Conservation (phyloP, 306 rosid species). For the Morella rubra region DNA sequence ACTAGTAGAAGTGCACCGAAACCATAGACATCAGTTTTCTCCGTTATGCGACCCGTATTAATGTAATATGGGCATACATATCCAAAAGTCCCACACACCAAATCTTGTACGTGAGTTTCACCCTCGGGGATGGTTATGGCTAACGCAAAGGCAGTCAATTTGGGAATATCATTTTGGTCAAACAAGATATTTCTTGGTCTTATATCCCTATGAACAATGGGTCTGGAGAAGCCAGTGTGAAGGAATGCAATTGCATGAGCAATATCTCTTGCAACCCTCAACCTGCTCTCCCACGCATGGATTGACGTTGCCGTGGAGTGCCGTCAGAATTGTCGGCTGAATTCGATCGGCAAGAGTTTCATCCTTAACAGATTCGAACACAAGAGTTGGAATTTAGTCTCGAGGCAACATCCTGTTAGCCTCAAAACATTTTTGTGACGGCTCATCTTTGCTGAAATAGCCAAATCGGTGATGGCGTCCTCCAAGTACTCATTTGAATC, state of each 20-base stretch:
- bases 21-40: too few species aligned
- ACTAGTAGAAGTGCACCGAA: too few species aligned
- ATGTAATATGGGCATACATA: too few species aligned
- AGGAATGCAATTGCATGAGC: background rate
- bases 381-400: background rate
- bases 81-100: too few species aligned
- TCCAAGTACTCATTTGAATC: too few species aligned
- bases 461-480: background rate
- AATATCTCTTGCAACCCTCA: background rate
- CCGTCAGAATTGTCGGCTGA: background rate
- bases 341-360: background rate
- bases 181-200: background rate
- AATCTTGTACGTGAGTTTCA: background rate
- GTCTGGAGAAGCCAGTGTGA: background rate
- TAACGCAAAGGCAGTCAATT: background rate
- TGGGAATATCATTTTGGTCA: background rate
- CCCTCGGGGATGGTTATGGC: constrained; percentile 11
- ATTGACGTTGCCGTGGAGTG: background rate
- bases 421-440: background rate
- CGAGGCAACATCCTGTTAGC: background rate
- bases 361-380: background rate
- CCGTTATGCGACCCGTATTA: too few species aligned
- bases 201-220: constrained; percentile 11
- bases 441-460: background rate
- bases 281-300: background rate